Base-by-base conservation (phyloP, 2,329 filamentous ascomycete genomes). In the Cyphellophora attinorum region DNA sequence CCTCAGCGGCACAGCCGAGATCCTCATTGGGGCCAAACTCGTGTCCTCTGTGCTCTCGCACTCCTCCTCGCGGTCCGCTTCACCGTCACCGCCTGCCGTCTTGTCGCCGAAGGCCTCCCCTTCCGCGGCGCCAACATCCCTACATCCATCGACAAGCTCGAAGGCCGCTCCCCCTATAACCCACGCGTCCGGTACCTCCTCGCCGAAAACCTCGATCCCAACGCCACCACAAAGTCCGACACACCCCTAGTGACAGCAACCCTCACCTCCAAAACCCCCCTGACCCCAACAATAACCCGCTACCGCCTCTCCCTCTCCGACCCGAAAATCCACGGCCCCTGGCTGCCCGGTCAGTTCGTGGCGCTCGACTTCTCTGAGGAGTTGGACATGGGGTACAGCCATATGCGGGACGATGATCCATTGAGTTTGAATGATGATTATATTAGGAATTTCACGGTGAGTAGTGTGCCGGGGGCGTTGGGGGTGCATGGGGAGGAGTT, bases 351-450 rank as follows among this genome's bases (percentile, higher is more conserved):
- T 0, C 83, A 93, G 51, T 84, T 91, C 57, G 72, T 83, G 12
- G 85, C 82, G 1, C 57, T 93, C 2, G 77, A 82, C 40, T 86
- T 93, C 49, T 64, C 68, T 10, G 55, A 65, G 0, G 77, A 88
- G 48, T 61, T 93, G 2, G 75, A 81, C 43, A 56, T 67, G 8
- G 85, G 85, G 1, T 93, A 85, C 56, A 74, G 70, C 31, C 86
- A 93, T 53, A 93, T 93, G 85, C 67, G 76, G 3, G 79, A 93
- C 43, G 75, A 81, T 38, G 84, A 93, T 45, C 85, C 85, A 4
- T 69, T 70, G 44, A 82, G 76, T 47, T 55, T 93, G 11, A 94
- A 93, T 48, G 85, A 93, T 52, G 85, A 94, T 52, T 88, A 76
- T 42, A 65, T 91, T 4, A 67, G 85, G 17, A 93, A 85, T 0